Base-by-base conservation (phyloP, 352 stramenopile species). In the Phytophthora foliorum region DNA sequence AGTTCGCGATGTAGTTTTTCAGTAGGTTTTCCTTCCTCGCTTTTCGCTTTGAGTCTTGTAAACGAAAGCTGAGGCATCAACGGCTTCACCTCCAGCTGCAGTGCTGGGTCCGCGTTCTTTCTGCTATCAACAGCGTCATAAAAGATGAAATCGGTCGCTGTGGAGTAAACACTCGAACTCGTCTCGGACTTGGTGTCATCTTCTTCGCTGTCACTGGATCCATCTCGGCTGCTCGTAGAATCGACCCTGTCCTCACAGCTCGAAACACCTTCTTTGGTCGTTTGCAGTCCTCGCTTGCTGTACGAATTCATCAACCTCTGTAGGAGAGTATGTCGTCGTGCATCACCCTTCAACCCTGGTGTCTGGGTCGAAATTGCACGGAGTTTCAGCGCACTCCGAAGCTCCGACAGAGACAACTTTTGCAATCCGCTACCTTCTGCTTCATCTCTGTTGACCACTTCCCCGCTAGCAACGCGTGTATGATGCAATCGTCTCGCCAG, bases 281-380 rank as follows among this genome's bases (percentile, higher is more conserved):
- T 17, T 56, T 29, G 17, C 36, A n/a, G 13, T 19, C 36, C 8
- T 25, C 41, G 32, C 38, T 53, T 44, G 16, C 31, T 57, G 9
- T 61, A 51, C 2, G 59, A 45, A 31, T 78, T 80, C 24, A 84
- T 50, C 25, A 85, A 42, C n/a, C 80, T 64, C 66, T 86, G 77
- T 17, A 79, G 48, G 5, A 88, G 54, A 22, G 80, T 75, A 34
- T 86, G 77, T 11, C 77, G 75, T 32, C 80, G 49, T 17, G 62
- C 75, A 25, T 88, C 80, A 11, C 75, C 77, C 57, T 84, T 84
- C 32, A 86, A 38, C 1, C 77, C 77, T n/a, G 63, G 67, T 2
- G 80, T 84, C 6, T 78, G 72, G 6, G 80, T 88, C 9, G 75
- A 72, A 16, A 86, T 61, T 1, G 58, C 38, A 0, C 72, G 44